Conservation (phyloP, 495 filamentous ascomycete species). For the Penicillium cinerascens region DNA sequence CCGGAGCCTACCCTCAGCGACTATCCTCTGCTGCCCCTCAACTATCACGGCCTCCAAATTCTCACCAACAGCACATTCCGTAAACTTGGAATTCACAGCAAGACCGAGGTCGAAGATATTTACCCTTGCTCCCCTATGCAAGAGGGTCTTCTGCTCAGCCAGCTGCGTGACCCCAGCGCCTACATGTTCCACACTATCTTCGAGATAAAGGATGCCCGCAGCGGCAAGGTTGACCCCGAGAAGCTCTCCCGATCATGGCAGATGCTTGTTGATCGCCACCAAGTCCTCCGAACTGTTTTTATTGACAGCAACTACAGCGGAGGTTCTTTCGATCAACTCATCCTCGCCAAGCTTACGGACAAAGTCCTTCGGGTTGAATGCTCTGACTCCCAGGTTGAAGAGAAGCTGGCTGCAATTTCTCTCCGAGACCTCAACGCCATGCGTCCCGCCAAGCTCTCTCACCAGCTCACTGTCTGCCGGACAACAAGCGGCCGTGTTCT, state of each 20-base stretch:
- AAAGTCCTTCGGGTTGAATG: slow-evolving; percentile 40
- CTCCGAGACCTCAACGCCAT: slow-evolving; percentile 34
- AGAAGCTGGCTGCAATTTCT: slow-evolving; percentile 34
- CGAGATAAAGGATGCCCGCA: slow-evolving; percentile 33
- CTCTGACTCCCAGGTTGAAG: slow-evolving; percentile 30
- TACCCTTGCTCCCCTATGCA: slow-evolving; percentile 67
- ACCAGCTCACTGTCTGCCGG: slow-evolving; percentile 48
- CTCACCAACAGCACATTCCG: slow-evolving; percentile 43
- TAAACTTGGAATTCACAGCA: slow-evolving; percentile 43
- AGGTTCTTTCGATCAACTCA: slow-evolving; percentile 53
- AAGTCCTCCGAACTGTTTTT: slow-evolving; percentile 54
- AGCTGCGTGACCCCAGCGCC: slow-evolving; percentile 46
- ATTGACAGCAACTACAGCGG: slow-evolving; percentile 49
- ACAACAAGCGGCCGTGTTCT: slow-evolving; percentile 37
- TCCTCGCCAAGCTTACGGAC: slow-evolving; percentile 39
- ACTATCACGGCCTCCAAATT: slow-evolving; percentile 49
- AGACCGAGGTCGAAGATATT: slow-evolving; percentile 51
- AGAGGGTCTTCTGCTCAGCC: slow-evolving; percentile 62
- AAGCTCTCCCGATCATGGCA: slow-evolving; percentile 50
- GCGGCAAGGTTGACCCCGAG: slow-evolving; percentile 32
- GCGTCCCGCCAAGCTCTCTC: slow-evolving; percentile 36
- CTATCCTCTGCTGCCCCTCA: slow-evolving; percentile 61
- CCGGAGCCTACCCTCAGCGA: slow-evolving; percentile 60
- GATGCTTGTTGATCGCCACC: slow-evolving; percentile 50
- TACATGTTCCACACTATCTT: slow-evolving; percentile 50